A percentile compares a stretch with the other conserved stretches of the same genome.
These are phyloP conservation scores for Moesziomyces antarcticus DNA, from an alignment of 1,284 basidiomycete genomes.

Conservation along the genomic window DNA sequence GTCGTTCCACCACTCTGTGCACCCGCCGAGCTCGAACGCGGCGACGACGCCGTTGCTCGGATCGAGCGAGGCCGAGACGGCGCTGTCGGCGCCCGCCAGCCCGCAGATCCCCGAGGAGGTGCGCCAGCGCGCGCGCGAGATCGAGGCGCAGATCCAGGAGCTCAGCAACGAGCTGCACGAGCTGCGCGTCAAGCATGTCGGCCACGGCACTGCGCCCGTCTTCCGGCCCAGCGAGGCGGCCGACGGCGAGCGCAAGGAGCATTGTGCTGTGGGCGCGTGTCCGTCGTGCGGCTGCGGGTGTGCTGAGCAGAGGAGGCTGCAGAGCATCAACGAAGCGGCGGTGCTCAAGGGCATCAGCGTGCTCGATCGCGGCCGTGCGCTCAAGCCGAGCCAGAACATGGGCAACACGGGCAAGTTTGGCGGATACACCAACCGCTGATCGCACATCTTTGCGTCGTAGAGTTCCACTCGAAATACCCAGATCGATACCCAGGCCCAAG, in stretches of 20 bases:
- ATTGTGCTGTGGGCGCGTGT: slow-evolving; percentile 13
- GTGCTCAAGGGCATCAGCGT: slow-evolving; percentile 55
- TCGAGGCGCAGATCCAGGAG: slow-evolving; percentile 47
- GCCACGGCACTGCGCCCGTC: slow-evolving; percentile 27
- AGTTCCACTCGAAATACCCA: too few relatives aligned
- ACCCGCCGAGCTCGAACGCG: background rate
- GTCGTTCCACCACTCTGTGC: slow-evolving; percentile 34
- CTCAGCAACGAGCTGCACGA: slow-evolving; percentile 45
- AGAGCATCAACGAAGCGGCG: slow-evolving; percentile 56
- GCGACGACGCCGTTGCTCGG: slow-evolving; percentile 3
- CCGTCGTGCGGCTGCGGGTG: slow-evolving; percentile 51
- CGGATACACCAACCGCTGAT: slow-evolving; percentile 45
- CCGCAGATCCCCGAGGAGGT: slow-evolving; percentile 41
- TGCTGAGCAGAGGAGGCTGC: slow-evolving; percentile 49
- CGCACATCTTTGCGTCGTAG: background rate
- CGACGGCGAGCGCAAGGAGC: slow-evolving; percentile 11
- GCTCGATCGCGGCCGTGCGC: slow-evolving; percentile 49
- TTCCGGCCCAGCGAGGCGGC: slow-evolving; percentile 9
- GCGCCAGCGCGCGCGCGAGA: slow-evolving; percentile 37
- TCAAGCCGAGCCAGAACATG: slow-evolving; percentile 44
- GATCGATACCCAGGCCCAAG: slow-evolving; percentile 7
- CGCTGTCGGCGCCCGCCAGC: slow-evolving; percentile 13
- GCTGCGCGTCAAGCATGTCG: slow-evolving; percentile 39
- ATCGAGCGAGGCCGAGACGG: slow-evolving; percentile 1
- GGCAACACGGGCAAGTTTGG: slow-evolving; percentile 53